Evolutionary conservation across 768 basidiomycete genomes (phyloP), one percentile per base, ranked within the genome.

Genomic region (Leccinum incarnatum): DNA sequence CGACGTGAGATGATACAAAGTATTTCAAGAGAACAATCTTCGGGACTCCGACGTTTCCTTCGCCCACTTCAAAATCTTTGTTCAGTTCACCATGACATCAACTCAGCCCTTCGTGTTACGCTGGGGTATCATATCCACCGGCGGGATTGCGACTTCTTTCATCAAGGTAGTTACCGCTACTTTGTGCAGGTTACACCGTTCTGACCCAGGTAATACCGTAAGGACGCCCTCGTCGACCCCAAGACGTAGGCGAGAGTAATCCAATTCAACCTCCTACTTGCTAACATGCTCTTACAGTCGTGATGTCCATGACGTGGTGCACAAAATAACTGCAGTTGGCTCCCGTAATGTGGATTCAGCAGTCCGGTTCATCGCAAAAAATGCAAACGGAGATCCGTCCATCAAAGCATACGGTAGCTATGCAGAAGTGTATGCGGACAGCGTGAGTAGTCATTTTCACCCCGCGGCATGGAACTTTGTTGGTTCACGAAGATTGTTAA

Each of bases 91-190:
- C 37, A 66, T 73, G 72, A 45, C 56, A 48, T 46, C 62, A 50
- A n/a, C 57, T 37, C 72, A 74, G 61, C 76, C 78, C 1, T 74
- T 78, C 50, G 76, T 75, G 17, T 72, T 93, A 55, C 83, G 83
- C 56, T 94, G 93, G 93, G 93, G 93, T 17, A 90, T 95, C 62
- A 88, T 96, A 61, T 90, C 91, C 12, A 93, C 92, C 2, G 91
- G 91, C 30, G 68, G 70, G 19, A 95, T 94, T 58, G 85, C 91
- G 9, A 76, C 76, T 30, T 72, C 69, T 11, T 95, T 94, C 69
- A 81, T 85, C 11, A 83, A 82, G 78, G 91, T 89, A 58, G 74
- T 37, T 46, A 19, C 29, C n/a, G 3, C n/a, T 4, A 32, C 32
- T 46, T 19, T 34, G 46, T 9, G 0, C 14, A 2, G 19, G 11